phyloP scores from a whole-genome alignment of 331 rosid genomes.

The Spiraea crenata region DNA sequence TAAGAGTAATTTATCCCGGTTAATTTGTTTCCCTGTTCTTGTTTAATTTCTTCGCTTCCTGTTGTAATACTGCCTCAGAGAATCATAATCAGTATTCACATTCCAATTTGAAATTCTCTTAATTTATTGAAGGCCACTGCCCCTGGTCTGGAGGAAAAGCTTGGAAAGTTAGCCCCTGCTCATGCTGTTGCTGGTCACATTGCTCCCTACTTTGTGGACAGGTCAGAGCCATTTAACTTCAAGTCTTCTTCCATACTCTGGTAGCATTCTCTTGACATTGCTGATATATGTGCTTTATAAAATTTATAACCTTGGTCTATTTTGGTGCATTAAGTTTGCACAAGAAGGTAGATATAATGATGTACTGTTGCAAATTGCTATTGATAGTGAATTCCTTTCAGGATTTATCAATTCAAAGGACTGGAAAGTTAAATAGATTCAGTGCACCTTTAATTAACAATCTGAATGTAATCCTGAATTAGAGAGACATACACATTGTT shows the following conservation, averaged over 20 bases:
- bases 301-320: neutral
- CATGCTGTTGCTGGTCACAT: conserved; percentile 78
- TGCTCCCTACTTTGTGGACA: conserved; percentile 72
- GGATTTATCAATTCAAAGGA: too few species aligned
- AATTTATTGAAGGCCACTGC: conserved; percentile 65
- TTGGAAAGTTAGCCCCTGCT: conserved; percentile 82
- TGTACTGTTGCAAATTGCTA: neutral
- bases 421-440: neutral
- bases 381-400: too few species aligned
- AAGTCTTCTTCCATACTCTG: too few species aligned
- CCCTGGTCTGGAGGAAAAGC: conserved; percentile 76
- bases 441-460: neutral
- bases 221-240: conserved; percentile 40
- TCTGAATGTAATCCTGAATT: neutral
- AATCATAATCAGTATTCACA: neutral
- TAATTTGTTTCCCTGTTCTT: neutral
- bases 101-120: conserved; percentile 13
- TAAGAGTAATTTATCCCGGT: conserved; percentile 2
- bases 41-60: neutral
- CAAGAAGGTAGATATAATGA: neutral
- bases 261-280: conserved; percentile 6
- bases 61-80: neutral
- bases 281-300: neutral
- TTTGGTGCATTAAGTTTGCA: neutral
- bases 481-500: neutral